These are phyloP conservation scores for Paraphaeosphaeria sporulosa DNA, from an alignment of 2,329 filamentous ascomycete species.

Conservation along the genomic window DNA sequence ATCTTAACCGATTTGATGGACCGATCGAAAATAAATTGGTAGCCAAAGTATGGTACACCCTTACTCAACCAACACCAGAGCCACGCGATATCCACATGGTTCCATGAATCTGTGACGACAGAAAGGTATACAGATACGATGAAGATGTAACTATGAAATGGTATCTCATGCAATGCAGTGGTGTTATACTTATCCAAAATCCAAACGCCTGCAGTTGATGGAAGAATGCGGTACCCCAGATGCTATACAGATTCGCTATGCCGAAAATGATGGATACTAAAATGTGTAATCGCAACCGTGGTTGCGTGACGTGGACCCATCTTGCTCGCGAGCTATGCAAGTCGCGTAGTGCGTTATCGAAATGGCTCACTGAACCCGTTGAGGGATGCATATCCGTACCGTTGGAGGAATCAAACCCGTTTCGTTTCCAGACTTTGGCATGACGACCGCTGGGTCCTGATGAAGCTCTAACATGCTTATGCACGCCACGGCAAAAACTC, in stretches of 20 bases:
- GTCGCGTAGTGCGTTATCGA: background rate
- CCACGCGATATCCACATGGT: background rate
- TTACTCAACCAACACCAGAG: background rate
- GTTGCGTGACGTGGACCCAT: background rate
- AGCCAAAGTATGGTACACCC: background rate
- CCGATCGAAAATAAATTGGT: background rate
- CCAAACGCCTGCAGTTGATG: background rate
- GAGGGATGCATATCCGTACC: background rate
- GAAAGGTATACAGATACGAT: background rate
- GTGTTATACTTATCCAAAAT: slow-evolving; percentile 1
- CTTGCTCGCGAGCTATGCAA: background rate
- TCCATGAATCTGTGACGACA: background rate
- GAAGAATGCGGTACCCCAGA: background rate
- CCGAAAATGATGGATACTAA: background rate
- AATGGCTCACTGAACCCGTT: background rate
- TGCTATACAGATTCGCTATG: slow-evolving; percentile 1
- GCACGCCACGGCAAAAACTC: no score
- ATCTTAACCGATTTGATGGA: no score
- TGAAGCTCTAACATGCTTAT: no score
- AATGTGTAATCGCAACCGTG: background rate
- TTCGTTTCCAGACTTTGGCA: no score
- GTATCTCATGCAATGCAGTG: slow-evolving; percentile 4
- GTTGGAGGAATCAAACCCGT: no score
- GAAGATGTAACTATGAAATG: background rate
- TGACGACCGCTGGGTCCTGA: no score